Conservation (phyloP, 139 green algal species). For the Volvox africanus region DNA sequence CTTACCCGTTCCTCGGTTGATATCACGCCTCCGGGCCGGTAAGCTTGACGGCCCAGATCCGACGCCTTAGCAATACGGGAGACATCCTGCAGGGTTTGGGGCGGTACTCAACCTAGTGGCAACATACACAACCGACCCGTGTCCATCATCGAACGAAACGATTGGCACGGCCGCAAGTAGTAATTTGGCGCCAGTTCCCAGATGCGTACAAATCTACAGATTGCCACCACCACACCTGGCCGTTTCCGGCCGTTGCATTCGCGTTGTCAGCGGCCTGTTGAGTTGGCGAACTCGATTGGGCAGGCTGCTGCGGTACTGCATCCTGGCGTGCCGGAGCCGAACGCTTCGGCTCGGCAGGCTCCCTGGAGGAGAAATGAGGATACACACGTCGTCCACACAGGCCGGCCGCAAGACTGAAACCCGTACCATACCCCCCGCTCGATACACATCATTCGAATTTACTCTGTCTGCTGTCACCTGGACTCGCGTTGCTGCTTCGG, state of each 20-base stretch:
- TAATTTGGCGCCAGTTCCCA: no score
- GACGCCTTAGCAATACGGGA: slow-evolving; percentile 78
- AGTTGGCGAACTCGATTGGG: neutral
- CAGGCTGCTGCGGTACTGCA: neutral
- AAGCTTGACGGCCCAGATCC: slow-evolving; percentile 82
- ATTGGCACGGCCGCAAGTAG: no score
- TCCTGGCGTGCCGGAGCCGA: neutral
- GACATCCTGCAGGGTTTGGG: neutral
- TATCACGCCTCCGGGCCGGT: slow-evolving; percentile 60
- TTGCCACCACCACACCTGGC: neutral
- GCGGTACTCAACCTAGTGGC: no score
- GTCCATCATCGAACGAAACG: no score
- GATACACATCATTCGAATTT: no score
- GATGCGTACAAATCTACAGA: no score
- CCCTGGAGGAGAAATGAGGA: neutral
- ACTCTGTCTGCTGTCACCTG: neutral
- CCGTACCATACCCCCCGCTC: no score
- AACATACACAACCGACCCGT: no score
- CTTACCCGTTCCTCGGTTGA: slow-evolving; percentile 62
- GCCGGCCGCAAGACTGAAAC: neutral
- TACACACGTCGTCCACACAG: neutral
- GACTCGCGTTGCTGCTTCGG: slow-evolving; percentile 14
- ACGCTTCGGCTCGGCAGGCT: slow-evolving; percentile 2
- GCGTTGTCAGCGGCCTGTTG: slow-evolving; percentile 39
- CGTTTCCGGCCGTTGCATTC: neutral